Percentiles rank a stretch among this genome's conserved stretches.
Evolutionary conservation across 345 rosid genomes (phyloP).

Genomic region (Murraya paniculata): DNA sequence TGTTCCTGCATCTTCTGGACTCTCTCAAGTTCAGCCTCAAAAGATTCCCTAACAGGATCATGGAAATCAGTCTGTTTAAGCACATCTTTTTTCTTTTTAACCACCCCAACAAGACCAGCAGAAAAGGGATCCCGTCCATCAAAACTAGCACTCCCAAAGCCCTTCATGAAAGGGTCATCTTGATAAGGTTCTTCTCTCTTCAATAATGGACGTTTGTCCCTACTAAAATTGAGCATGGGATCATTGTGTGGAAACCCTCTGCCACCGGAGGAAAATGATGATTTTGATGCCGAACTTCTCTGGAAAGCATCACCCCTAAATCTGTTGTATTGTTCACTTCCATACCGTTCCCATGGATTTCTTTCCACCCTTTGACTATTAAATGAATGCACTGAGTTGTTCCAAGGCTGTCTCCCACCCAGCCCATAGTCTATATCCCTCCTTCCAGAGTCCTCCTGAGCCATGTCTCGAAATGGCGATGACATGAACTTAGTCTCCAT

Average conservation of each 20-base stretch:
- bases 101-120: conserved; percentile 57
- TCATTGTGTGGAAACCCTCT: conserved; percentile 45
- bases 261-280: conserved; percentile 46
- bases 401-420: conserved; percentile 68
- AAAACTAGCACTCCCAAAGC: conserved; percentile 49
- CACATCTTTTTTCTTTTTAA: conserved; percentile 80
- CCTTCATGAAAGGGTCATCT: conserved; percentile 66
- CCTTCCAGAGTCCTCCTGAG: conserved; percentile 48
- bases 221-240: conserved; percentile 45
- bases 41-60: conserved; percentile 94
- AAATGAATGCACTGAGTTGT: conserved; percentile 38
- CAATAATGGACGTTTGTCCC: conserved; percentile 56
- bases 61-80: conserved; percentile 72
- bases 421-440: conserved; percentile 56
- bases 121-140: conserved; percentile 79
- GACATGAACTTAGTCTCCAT: conserved; percentile 49
- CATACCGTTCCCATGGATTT: conserved; percentile 41
- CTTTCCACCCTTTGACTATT: conserved; percentile 45
- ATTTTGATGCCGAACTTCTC: conserved; percentile 36
- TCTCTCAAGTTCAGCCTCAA: conserved; percentile 98
- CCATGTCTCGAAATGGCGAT: conserved; percentile 46
- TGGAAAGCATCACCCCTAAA: conserved; percentile 38
- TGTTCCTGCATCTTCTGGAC: conserved; percentile 97
- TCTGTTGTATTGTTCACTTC: conserved; percentile 51
- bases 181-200: conserved; percentile 69